Evolutionary conservation across 2,329 filamentous ascomycete species (phyloP).

Genomic region (Colletotrichum siamense): DNA sequence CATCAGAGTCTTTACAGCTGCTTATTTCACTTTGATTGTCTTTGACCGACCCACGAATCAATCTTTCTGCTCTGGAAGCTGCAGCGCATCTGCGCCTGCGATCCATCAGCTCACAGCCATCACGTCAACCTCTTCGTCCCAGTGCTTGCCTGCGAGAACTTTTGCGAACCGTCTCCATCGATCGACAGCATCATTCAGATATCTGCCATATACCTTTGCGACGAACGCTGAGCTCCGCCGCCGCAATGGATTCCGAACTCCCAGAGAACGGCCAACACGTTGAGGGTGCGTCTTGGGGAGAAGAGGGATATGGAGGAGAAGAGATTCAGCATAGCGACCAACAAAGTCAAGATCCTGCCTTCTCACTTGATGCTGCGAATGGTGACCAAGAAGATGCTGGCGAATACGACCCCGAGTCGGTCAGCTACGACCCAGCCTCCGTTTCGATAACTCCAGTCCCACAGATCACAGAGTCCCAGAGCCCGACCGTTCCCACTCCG

Average conservation of each 20-base stretch:
- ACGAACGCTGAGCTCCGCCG: neutral
- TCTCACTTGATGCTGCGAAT: constrained; percentile 49
- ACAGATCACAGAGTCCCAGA: constrained; percentile 32
- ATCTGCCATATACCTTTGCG: neutral
- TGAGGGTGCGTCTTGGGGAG: constrained; percentile 53
- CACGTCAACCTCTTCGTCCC: neutral
- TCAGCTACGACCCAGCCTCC: constrained; percentile 56
- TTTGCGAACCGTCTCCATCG: neutral
- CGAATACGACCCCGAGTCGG: constrained; percentile 56
- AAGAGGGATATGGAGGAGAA: constrained; percentile 59
- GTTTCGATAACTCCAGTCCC: constrained; percentile 43
- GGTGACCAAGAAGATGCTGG: constrained; percentile 46
- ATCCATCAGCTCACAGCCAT: neutral
- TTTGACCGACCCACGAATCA: neutral
- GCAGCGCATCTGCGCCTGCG: constrained; percentile 10
- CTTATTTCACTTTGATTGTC: neutral
- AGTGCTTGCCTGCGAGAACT: neutral
- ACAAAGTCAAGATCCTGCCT: constrained; percentile 54
- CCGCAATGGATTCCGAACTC: constrained; percentile 21
- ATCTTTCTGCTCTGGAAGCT: neutral
- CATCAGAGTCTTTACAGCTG: neutral
- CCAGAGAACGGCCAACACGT: constrained; percentile 28
- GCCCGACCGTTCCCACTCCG: constrained; percentile 29
- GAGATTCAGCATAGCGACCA: constrained; percentile 61
- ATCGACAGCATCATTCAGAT: neutral